A percentile compares a stretch with the other conserved stretches of the same genome.
Evolutionary conservation across 129 eudicot genomes (phyloP).

Genomic region (Deinandra increscens): DNA sequence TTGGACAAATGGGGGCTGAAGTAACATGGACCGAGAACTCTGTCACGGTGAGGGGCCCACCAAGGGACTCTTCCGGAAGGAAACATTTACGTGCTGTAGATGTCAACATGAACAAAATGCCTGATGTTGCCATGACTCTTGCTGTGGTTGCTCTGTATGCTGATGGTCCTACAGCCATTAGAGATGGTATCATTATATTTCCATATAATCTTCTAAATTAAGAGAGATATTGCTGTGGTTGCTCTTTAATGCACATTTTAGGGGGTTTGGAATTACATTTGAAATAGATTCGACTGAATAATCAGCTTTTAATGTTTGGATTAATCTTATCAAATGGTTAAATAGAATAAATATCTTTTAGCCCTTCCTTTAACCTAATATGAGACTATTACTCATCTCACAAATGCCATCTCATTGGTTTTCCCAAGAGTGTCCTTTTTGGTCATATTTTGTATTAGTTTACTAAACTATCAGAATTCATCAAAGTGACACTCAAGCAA

Average conservation of each 20-base stretch:
- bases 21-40: slow-evolving; percentile 96
- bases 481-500: slow-evolving; percentile 7
- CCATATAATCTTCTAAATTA: background rate
- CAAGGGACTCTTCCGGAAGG: slow-evolving; percentile 64
- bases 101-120: slow-evolving; percentile 99
- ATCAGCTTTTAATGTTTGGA: background rate
- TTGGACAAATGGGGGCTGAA: slow-evolving; percentile 94
- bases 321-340: background rate
- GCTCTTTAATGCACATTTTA: background rate
- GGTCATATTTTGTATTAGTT: too few species aligned
- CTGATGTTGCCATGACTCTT: slow-evolving; percentile 99
- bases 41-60: slow-evolving; percentile 90
- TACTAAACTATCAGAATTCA: background rate
- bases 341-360: background rate
- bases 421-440: too few species aligned
- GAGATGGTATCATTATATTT: slow-evolving; percentile 63
- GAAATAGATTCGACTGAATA: background rate
- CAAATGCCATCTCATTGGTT: too few species aligned
- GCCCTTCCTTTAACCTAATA: too few species aligned
- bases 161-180: slow-evolving; percentile 91
- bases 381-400: too few species aligned
- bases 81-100: slow-evolving; percentile 80
- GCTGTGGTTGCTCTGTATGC: slow-evolving; percentile 95
- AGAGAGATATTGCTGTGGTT: background rate
- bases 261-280: background rate